Evolutionary conservation across 2,329 filamentous ascomycete genomes (phyloP).

Genomic region (Sclerotiophoma versabilis): DNA sequence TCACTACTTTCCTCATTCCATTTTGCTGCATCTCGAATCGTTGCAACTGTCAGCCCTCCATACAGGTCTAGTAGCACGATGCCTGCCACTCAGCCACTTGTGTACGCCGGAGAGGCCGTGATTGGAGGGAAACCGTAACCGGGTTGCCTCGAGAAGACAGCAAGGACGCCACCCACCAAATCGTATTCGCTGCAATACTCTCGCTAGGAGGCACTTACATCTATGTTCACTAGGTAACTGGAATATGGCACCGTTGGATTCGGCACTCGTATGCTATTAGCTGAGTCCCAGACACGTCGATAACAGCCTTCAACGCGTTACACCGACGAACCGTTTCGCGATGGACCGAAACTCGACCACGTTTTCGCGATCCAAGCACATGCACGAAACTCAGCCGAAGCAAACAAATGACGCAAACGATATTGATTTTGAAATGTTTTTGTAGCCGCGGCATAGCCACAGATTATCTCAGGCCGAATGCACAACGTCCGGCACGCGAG

Average conservation of each 20-base stretch:
- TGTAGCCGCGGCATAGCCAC: neutral
- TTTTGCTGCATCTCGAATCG: neutral
- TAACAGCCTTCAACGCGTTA: neutral
- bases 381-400: conserved; percentile 2
- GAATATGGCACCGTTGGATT: neutral
- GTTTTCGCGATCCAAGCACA: conserved; percentile 2
- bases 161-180: neutral
- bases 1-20: neutral
- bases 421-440: neutral
- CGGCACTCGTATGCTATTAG: neutral
- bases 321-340: conserved; percentile 1
- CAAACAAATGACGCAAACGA: conserved; percentile 2
- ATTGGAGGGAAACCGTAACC: neutral
- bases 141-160: neutral
- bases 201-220: neutral
- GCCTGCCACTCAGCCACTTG: neutral
- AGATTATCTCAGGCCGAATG: neutral
- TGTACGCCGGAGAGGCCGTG: neutral
- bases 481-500: neutral
- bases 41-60: neutral
- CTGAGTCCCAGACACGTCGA: neutral
- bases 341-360: conserved; percentile 3
- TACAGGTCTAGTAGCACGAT: neutral
- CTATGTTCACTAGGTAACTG: neutral
- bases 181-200: neutral